Base-by-base conservation (phyloP, 441 rosid species). In the Rhodomyrtus psidioides region DNA sequence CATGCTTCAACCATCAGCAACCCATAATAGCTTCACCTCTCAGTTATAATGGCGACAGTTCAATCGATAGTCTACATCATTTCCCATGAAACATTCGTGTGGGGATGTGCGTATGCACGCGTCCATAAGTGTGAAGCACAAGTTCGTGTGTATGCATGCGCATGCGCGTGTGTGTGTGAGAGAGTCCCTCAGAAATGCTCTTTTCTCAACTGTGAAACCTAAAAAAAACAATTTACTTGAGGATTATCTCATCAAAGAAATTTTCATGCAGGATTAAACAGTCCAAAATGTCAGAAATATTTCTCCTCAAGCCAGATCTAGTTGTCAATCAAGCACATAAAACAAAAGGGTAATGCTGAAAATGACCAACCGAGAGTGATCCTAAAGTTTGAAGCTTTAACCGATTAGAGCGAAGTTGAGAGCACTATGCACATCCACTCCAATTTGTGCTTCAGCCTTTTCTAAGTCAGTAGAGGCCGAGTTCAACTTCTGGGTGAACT, bases 361-460 rank as follows among this genome's bases (percentile, higher is more conserved):
- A 70, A 70, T 70, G 49, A 70, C 16, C 79, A 21, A 34, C 42
- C n/a, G 26, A 70, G 49, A 39, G n/a, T 7, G 23, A n/a, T 49
- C 79, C 49, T 21, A 70, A 21, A 24, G 79, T 65, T 65, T 10
- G 9, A 34, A 3, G 15, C 79, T 79, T 91, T 82, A 97, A 91
- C 98, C 99, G 12, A 96, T 46, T 59, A 97, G 93, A 60, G 98
- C 97, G 30, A 93, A 88, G 88, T 94, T 97, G 82, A 96, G 93
- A 60, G 98, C 99, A 88, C 98, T 95, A 92, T 96, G 97, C 84
- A 97, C 94, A 81, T 97, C 99, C 44, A 97, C 88, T 17, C 99
- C 99, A 83, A 96, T 94, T 92, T 97, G 99, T 55, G 99, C 99
- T 85, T 97, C 99, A 2, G 98, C 98, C 91, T 94, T 96, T 92